phyloP scores from a whole-genome alignment of 148 eudicot species.

The Chenopodium berlandieri region DNA sequence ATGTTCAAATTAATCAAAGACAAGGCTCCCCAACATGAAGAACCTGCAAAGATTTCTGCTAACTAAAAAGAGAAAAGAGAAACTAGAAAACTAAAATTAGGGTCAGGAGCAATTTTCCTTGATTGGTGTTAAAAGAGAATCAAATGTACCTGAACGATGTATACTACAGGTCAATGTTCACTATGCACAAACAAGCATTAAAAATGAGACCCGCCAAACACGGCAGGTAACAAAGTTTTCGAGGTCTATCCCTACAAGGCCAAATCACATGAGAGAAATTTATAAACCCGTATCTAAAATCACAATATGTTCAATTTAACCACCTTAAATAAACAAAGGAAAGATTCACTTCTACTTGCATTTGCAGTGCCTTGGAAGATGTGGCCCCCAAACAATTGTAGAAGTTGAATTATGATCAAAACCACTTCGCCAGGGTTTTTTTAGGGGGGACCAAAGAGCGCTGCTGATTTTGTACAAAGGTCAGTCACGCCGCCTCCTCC shows the following conservation, averaged over 20 bases:
- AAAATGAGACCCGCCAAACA: conserved; percentile 23
- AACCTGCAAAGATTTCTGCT: conserved; percentile 2
- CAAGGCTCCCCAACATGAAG: conserved; percentile 2
- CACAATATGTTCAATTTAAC: conserved; percentile 22
- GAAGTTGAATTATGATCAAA: conserved; percentile 10
- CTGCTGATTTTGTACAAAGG: not conserved
- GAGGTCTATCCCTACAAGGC: conserved; percentile 22
- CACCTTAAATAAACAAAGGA: conserved; percentile 22
- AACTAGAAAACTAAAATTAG: not conserved
- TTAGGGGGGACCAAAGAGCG: conserved; percentile 2
- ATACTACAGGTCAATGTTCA: conserved; percentile 33
- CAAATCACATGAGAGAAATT: conserved; percentile 19
- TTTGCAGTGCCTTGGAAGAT: conserved; percentile 10
- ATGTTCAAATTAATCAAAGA: conserved; percentile 14
- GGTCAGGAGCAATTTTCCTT: not conserved
- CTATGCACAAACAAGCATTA: conserved; percentile 34
- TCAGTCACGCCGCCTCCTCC: conserved; percentile 36
- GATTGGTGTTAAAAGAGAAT: conserved; percentile 20
- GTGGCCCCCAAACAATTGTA: conserved; percentile 18
- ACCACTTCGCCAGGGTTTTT: conserved; percentile 6
- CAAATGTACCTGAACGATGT: conserved; percentile 28
- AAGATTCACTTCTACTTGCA: conserved; percentile 10
- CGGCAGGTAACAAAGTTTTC: conserved; percentile 9
- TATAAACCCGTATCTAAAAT: conserved; percentile 23
- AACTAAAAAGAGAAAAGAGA: not conserved